A percentile compares a stretch with the other conserved stretches of the same genome.
Evolutionary conservation across 2,329 filamentous ascomycete genomes (phyloP).

Genomic region (Ceratocystis ficicola): DNA sequence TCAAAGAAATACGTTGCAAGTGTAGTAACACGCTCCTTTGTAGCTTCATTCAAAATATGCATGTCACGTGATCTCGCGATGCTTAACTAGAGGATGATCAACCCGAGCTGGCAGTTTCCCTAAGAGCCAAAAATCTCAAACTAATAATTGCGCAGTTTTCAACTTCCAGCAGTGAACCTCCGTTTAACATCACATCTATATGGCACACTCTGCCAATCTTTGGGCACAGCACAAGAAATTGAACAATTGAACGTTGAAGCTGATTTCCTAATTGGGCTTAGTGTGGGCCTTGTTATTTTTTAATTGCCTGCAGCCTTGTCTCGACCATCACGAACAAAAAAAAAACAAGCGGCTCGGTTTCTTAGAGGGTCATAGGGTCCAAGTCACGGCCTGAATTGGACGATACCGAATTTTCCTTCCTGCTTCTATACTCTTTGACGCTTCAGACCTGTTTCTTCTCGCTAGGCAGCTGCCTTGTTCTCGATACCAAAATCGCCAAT

Average conservation of each 20-base stretch:
- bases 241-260: conserved; percentile 19
- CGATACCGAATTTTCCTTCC: neutral
- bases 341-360: conserved; percentile 1
- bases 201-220: neutral
- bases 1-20: no score
- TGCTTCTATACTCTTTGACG: neutral
- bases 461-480: neutral
- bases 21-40: no score
- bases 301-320: conserved; percentile 18
- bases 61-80: neutral
- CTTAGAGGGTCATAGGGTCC: neutral
- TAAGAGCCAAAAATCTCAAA: no score
- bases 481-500: neutral
- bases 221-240: neutral
- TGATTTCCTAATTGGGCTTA: conserved; percentile 24
- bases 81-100: neutral
- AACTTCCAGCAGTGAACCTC: no score
- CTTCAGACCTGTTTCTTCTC: neutral
- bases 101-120: neutral
- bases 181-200: neutral
- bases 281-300: conserved; percentile 22
- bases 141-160: no score
- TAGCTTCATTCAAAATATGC: neutral
- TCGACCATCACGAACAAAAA: conserved; percentile 14
- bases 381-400: conserved; percentile 4